Evolutionary conservation across 2,329 filamentous ascomycete species (phyloP).

Genomic region (Aureobasidium sp.): DNA sequence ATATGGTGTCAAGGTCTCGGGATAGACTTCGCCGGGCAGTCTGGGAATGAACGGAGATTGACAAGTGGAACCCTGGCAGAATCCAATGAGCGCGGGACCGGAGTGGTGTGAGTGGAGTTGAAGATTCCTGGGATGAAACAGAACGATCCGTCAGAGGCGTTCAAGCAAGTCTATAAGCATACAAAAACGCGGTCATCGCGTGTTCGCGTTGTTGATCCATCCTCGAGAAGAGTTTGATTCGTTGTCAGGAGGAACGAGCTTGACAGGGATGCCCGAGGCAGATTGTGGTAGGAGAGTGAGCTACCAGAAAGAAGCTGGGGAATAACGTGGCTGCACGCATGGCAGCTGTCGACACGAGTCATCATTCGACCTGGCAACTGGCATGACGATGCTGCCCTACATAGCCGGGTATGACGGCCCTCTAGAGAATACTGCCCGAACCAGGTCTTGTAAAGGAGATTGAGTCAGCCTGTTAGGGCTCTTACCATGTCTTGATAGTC

Average conservation of each 20-base stretch:
- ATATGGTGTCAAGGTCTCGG: background rate
- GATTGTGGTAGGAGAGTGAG: background rate
- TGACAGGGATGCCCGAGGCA: conserved; percentile 9
- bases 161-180: background rate
- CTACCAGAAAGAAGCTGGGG: background rate
- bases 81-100: background rate
- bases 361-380: background rate
- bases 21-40: background rate
- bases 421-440: background rate
- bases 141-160: background rate
- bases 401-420: background rate
- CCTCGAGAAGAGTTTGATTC: background rate
- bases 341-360: background rate
- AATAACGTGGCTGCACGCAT: conserved; percentile 7
- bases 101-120: background rate
- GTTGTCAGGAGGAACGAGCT: conserved; percentile 9
- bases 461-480: background rate
- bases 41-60: background rate
- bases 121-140: background rate
- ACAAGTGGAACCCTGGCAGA: background rate
- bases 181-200: background rate
- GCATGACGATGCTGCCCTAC: background rate
- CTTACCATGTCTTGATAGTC: background rate
- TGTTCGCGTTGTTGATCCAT: background rate
- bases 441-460: too few species aligned